A percentile compares a stretch with the other conserved stretches of the same genome.
phyloP scores from a whole-genome alignment of 2,329 filamentous ascomycete species.

The Nothophaeocryptopus gaeumannii region DNA sequence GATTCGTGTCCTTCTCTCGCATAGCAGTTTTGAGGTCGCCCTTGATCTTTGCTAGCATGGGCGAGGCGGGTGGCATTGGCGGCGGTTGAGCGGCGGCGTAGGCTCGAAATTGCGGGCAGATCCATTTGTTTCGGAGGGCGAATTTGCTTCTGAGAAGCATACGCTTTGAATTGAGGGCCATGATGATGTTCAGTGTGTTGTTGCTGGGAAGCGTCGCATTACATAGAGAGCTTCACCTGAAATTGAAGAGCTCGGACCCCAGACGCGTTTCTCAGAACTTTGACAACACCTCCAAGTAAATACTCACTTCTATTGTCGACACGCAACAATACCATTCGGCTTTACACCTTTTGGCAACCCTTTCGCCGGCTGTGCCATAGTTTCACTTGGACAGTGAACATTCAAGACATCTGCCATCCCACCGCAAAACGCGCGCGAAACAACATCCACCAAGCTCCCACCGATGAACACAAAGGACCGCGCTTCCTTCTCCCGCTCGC shows the following conservation, averaged over 20 bases:
- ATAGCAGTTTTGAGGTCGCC: constrained; percentile 49
- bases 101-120: constrained; percentile 29
- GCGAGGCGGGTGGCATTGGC: constrained; percentile 31
- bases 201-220: neutral
- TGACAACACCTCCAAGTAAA: neutral
- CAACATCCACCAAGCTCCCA: too few relatives aligned
- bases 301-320: too few relatives aligned
- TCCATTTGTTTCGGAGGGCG: constrained; percentile 12
- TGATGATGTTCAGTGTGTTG: constrained; percentile 9
- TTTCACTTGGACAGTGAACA: too few relatives aligned
- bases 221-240: neutral
- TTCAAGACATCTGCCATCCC: neutral
- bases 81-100: constrained; percentile 27
- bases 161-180: constrained; percentile 19
- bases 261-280: constrained; percentile 1
- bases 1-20: constrained; percentile 52
- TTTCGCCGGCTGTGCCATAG: too few relatives aligned
- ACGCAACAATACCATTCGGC: too few relatives aligned
- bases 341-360: too few relatives aligned
- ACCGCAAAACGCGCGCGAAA: neutral
- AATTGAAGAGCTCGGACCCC: neutral
- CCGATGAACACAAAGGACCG: neutral
- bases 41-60: constrained; percentile 45
- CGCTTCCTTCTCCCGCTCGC: neutral
- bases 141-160: constrained; percentile 18